A percentile compares a stretch with the other conserved stretches of the same genome.
phyloP scores from a whole-genome alignment of 2,329 filamentous ascomycete genomes.

The Penicillium capsulatum region DNA sequence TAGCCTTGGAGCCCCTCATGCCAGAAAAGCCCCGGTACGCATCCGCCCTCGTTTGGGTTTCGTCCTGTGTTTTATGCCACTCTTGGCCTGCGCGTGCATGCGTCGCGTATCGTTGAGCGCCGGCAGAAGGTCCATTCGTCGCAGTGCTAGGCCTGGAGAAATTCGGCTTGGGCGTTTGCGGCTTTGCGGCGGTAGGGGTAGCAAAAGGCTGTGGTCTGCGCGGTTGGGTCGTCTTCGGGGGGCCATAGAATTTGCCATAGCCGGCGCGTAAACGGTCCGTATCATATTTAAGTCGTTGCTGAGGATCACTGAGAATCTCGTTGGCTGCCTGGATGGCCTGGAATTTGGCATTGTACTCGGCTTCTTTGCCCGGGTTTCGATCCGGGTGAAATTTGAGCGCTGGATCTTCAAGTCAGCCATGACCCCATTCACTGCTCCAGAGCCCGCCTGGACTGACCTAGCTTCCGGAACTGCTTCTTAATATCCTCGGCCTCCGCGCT shows the following conservation, averaged over 20 bases:
- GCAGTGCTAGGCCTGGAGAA: constrained; percentile 20
- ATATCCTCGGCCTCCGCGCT: constrained; percentile 69
- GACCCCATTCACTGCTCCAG: neutral
- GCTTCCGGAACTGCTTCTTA: constrained; percentile 80
- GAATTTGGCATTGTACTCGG: constrained; percentile 75
- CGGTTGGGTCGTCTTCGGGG: constrained; percentile 26
- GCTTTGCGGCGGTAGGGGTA: constrained; percentile 23
- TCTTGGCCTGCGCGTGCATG: constrained; percentile 41
- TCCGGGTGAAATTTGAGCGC: constrained; percentile 85
- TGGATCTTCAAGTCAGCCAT: constrained; percentile 33
- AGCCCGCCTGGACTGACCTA: constrained; percentile 53
- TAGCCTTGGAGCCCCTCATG: constrained; percentile 36
- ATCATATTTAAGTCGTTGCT: constrained; percentile 59
- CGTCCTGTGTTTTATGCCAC: constrained; percentile 39
- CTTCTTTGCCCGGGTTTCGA: constrained; percentile 77
- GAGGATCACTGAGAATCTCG: constrained; percentile 64
- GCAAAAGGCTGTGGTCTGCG: constrained; percentile 28
- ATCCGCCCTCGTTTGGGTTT: constrained; percentile 41
- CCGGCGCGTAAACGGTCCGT: constrained; percentile 54
- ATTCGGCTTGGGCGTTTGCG: constrained; percentile 21
- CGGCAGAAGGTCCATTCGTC: constrained; percentile 33
- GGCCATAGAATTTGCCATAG: constrained; percentile 34
- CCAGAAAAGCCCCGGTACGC: constrained; percentile 44
- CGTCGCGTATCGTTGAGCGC: constrained; percentile 39
- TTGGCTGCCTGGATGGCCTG: constrained; percentile 82